Evolutionary conservation across 31 red algal species (phyloP), one percentile per base, ranked within the genome.

Genomic region (Bonnemaisonia californica): DNA sequence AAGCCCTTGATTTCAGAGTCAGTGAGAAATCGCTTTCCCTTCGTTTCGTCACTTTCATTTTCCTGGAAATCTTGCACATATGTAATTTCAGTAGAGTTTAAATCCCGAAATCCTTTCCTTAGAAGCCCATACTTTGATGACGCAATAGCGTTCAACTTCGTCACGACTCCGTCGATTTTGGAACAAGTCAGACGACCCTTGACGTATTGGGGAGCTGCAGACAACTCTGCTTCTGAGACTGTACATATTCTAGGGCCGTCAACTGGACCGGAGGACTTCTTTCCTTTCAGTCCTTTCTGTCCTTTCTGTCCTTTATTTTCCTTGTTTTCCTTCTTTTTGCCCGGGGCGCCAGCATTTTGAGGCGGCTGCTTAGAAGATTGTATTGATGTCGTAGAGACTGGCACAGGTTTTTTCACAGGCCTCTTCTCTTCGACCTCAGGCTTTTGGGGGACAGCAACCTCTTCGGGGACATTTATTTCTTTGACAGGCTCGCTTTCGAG

Each of bases 1-100:
- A 85, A 85, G 3, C 80, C 81, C 67, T 92, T 92, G 31, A 92
- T 92, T 69, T 92, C 89, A 56, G 64, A 33, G n/a, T 92, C 89
- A 24, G 89, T 92, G 1, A 92, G 41, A 57, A 80, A 92, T n/a
- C 54, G 27, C 58, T 62, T 73, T 31, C 79, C 87, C 4, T 30
- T 62, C 33, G 79, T 76, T 35, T 91, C 87, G 2, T 81, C 78
- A 83, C 87, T 83, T 42, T 75, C 69, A 2, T 61, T 80, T 8
- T 83, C 75, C 38, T 72, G 73, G 28, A 92, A 62, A 41, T 92
- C 81, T 16, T 92, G 73, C 26, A 56, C 70, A 11, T 67, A 40
- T 2, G 62, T 51, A 26, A 74, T 76, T 23, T 92, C 81, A 47
- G 33, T 42, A 11, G 81, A 74, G 27, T 8, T 76, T 23, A 92